These are phyloP conservation scores for Boeremia exigua DNA, from an alignment of 2,329 filamentous ascomycete genomes.

Conservation along the genomic window DNA sequence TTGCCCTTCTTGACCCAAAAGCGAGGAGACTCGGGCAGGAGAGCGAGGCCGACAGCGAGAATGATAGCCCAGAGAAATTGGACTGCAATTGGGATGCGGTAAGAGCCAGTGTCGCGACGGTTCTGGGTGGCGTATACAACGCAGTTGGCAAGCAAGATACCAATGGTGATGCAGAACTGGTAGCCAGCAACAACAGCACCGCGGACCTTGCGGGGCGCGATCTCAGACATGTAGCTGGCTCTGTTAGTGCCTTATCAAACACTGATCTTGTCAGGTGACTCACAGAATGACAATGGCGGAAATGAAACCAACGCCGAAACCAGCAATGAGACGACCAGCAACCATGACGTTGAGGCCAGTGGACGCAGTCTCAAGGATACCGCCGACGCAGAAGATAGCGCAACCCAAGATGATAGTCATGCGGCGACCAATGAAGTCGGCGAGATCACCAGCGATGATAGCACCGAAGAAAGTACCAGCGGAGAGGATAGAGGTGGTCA, in stretches of 20 bases:
- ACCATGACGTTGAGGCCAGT: slow-evolving; percentile 68
- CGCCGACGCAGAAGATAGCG: slow-evolving; percentile 64
- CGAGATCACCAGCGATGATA: slow-evolving; percentile 63
- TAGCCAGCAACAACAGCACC: slow-evolving; percentile 78
- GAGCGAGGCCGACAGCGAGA: slow-evolving; percentile 71
- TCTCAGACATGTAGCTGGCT: slow-evolving; percentile 79
- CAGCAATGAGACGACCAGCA: slow-evolving; percentile 75
- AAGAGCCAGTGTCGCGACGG: slow-evolving; percentile 69
- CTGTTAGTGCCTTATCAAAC: slow-evolving; percentile 17
- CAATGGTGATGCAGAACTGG: slow-evolving; percentile 84
- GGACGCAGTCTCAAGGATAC: slow-evolving; percentile 66
- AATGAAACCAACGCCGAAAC: slow-evolving; percentile 74
- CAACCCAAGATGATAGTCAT: slow-evolving; percentile 67
- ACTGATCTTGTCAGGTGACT: slow-evolving; percentile 33
- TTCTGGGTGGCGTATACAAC: slow-evolving; percentile 77
- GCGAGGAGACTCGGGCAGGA: slow-evolving; percentile 85
- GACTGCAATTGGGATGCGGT: slow-evolving; percentile 78
- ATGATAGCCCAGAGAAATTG: slow-evolving; percentile 85
- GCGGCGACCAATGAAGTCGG: slow-evolving; percentile 71
- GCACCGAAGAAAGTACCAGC: slow-evolving; percentile 80
- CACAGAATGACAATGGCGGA: slow-evolving; percentile 65
- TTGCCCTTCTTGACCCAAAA: slow-evolving; percentile 82
- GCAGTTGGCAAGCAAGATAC: slow-evolving; percentile 75
- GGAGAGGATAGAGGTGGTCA: slow-evolving; percentile 76
- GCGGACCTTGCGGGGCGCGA: slow-evolving; percentile 71